Evolutionary conservation across 1,284 basidiomycete genomes (phyloP), one percentile per base, ranked within the genome.

Genomic region (Exobasidium cylindrosporum): DNA sequence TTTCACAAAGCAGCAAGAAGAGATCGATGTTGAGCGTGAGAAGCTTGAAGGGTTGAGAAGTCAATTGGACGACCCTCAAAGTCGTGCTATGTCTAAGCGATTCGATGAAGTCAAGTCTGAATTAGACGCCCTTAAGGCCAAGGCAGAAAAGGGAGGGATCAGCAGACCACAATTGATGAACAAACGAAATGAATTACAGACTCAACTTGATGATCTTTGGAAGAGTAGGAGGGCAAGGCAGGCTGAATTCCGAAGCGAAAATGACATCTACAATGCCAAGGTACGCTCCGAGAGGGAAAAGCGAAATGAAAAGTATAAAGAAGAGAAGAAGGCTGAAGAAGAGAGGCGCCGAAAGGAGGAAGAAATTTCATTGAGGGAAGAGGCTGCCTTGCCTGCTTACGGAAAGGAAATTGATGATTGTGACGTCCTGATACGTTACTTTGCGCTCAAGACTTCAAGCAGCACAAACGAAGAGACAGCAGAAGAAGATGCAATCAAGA

Each of bases 391-490:
- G 45, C 94, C 96, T 44, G 96, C 96, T 0, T 98, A 87, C 84
- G 90, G 92, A 75, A 85, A 88, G 63, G 88, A 97, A 81, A 94
- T 98, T 73, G 93, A 98, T 83, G 96, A 98, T 81, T 97, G 93
- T 83, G 89, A 92, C 76, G 94, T 90, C 5, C 86, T 96, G 66
- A 90, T 98, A 80, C 55, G 40, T n/a, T 89, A 87, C 81, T 90
- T 99, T 82, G 87, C 73, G 60, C 73, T 76, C 2, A 69, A 73
- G 49, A 50, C 47, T 40, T 23, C 29, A 10, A 82, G 71, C 26
- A 57, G 69, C 43, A 62, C 50, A 3, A 49, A 46, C 10, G 44
- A 63, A 21, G 31, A 57, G n/a, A 26, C 47, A 28, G 54, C 61
- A 50, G 52, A 44, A 14, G 23, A 35, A 31, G 35, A 40, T 40